Conservation (phyloP, 2,329 filamentous ascomycete genomes). For the Aspergillus luchuensis region DNA sequence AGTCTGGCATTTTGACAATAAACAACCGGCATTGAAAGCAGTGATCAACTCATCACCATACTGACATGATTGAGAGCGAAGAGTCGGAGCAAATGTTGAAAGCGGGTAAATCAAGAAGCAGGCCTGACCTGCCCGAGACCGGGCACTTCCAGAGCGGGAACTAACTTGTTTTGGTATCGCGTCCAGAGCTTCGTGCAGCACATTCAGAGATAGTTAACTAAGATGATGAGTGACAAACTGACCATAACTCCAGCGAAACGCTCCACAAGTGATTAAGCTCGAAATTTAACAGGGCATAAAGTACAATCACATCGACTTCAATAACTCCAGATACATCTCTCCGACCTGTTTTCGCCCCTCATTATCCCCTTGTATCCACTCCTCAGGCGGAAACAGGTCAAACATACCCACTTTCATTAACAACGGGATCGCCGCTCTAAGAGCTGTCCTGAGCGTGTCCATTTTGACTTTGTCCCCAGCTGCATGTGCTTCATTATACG, state of each 20-base stretch:
- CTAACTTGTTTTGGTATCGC: background rate
- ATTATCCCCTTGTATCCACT: background rate
- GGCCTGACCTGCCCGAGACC: background rate
- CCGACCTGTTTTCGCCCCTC: background rate
- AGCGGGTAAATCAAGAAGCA: background rate
- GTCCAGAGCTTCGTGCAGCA: background rate
- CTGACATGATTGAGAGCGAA: background rate
- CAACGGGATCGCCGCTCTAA: background rate
- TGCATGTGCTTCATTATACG: background rate
- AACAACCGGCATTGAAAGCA: background rate
- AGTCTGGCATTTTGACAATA: background rate
- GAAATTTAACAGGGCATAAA: too few species aligned
- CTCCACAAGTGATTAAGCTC: too few species aligned
- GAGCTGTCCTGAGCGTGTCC: background rate
- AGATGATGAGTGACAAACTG: too few species aligned
- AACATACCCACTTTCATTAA: background rate
- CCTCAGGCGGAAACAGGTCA: background rate
- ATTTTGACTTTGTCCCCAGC: background rate
- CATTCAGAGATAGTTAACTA: too few species aligned
- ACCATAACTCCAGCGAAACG: too few species aligned
- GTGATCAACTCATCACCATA: background rate
- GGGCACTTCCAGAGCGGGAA: background rate
- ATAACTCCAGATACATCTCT: background rate
- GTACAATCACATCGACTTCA: background rate
- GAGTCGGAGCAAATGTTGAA: background rate